Evolutionary conservation across 208 protist species (phyloP).

Genomic region (Entamoeba nuttalli): DNA sequence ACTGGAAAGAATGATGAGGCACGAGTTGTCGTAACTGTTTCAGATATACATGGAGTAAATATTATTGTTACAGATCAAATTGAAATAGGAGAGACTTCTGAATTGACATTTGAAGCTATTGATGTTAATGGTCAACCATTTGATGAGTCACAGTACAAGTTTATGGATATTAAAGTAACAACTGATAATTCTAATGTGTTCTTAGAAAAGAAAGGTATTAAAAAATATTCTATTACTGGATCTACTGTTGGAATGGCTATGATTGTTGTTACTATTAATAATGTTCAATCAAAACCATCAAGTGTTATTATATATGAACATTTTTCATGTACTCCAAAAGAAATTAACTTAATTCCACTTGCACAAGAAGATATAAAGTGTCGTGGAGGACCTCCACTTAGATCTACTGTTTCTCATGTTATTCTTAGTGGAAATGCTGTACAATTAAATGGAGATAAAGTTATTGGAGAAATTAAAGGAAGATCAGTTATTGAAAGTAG

Average conservation of each 20-base stretch:
- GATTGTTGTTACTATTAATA: not conserved
- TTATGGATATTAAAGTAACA: not conserved
- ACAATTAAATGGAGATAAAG: not conserved
- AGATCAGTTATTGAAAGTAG: not conserved
- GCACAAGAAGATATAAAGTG: not conserved
- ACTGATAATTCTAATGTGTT: not conserved
- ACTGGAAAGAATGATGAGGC: not conserved
- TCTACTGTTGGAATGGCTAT: not conserved
- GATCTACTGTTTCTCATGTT: not conserved
- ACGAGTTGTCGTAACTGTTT: not conserved
- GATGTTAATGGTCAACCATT: not conserved
- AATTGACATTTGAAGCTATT: not conserved
- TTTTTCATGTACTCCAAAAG: not conserved
- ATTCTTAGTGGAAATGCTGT: not conserved
- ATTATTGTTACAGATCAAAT: not conserved
- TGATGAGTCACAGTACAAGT: not conserved
- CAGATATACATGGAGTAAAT: not conserved
- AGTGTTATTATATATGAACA: not conserved
- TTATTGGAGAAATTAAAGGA: not conserved
- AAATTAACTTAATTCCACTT: not conserved
- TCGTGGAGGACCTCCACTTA: not conserved
- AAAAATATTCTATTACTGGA: not conserved
- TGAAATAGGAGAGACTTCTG: not conserved
- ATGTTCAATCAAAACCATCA: not conserved
- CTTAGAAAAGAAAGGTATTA: not conserved